These are phyloP conservation scores for Talaromyces funiculosus DNA, from an alignment of 2,329 filamentous ascomycete species.

Conservation along the genomic window DNA sequence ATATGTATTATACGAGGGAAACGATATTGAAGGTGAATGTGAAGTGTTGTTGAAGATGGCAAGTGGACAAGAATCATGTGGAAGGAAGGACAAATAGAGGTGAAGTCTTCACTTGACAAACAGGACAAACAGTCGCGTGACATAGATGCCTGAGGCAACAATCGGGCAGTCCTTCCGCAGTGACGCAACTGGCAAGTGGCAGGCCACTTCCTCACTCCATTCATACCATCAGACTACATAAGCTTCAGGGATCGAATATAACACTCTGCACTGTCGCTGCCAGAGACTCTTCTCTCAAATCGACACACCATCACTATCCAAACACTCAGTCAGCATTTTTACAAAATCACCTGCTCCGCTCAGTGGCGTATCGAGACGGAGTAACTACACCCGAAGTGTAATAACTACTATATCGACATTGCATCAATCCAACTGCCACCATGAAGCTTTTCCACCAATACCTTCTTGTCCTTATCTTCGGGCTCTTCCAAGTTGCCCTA, in stretches of 20 bases:
- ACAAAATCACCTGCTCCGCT: background rate
- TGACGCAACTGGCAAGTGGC: constrained; percentile 15
- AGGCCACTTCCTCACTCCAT: background rate
- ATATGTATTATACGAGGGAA: background rate
- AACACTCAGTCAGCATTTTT: background rate
- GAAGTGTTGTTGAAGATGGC: background rate
- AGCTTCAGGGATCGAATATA: background rate
- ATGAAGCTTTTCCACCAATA: constrained; percentile 61
- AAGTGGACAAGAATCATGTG: background rate
- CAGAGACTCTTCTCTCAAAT: background rate
- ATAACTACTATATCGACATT: background rate
- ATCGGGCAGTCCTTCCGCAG: background rate
- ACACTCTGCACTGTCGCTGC: background rate
- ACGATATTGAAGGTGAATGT: background rate
- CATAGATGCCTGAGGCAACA: constrained; percentile 5
- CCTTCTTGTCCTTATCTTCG: constrained; percentile 54
- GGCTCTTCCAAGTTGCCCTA: constrained; percentile 50
- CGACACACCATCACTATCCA: background rate
- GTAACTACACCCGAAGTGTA: background rate
- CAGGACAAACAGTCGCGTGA: constrained; percentile 6
- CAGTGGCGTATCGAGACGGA: background rate
- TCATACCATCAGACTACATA: background rate
- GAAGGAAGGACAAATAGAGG: background rate
- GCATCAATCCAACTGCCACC: constrained; percentile 18
- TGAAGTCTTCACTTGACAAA: background rate